phyloP scores from a whole-genome alignment of 2,329 filamentous ascomycete species.

The Didymella sp. region DNA sequence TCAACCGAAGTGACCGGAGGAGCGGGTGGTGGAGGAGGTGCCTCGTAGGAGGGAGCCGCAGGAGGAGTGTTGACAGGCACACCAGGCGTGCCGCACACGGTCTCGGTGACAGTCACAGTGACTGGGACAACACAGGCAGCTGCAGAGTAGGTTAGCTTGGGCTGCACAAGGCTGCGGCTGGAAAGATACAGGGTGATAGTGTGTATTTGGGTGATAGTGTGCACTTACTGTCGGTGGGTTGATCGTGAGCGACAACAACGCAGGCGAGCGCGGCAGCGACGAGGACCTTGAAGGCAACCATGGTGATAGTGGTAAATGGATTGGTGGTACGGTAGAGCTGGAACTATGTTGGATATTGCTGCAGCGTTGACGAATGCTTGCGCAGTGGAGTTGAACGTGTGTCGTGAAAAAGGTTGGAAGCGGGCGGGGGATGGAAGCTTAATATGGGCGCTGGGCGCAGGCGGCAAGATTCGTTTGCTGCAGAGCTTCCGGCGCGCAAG shows the following conservation, averaged over 20 bases:
- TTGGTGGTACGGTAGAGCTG: conserved; percentile 33
- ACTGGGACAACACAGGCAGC: conserved; percentile 28
- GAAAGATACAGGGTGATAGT: background rate
- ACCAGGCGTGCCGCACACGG: conserved; percentile 28
- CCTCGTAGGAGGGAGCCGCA: conserved; percentile 18
- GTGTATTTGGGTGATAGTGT: conserved; percentile 7
- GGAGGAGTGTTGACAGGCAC: conserved; percentile 21
- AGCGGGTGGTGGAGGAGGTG: conserved; percentile 13
- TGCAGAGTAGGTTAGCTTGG: conserved; percentile 19
- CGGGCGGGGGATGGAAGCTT: conserved; percentile 16
- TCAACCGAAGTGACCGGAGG: conserved; percentile 20
- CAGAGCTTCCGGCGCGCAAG: conserved; percentile 11
- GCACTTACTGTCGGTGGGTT: conserved; percentile 22
- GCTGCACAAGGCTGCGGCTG: conserved; percentile 1
- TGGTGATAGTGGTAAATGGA: conserved; percentile 28
- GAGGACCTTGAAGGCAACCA: conserved; percentile 39
- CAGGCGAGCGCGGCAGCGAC: conserved; percentile 29
- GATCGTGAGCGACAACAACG: conserved; percentile 27
- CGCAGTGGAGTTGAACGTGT: conserved; percentile 23
- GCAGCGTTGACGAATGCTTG: conserved; percentile 28
- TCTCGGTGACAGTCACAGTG: conserved; percentile 39
- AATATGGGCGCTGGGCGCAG: conserved; percentile 23
- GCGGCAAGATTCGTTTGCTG: conserved; percentile 21
- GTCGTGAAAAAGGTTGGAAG: conserved; percentile 19
- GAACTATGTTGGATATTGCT: conserved; percentile 26